A percentile compares a stretch with the other conserved stretches of the same genome.
Conservation (phyloP, 805 yeast genomes). For the Wickerhamia fluorescens region DNA sequence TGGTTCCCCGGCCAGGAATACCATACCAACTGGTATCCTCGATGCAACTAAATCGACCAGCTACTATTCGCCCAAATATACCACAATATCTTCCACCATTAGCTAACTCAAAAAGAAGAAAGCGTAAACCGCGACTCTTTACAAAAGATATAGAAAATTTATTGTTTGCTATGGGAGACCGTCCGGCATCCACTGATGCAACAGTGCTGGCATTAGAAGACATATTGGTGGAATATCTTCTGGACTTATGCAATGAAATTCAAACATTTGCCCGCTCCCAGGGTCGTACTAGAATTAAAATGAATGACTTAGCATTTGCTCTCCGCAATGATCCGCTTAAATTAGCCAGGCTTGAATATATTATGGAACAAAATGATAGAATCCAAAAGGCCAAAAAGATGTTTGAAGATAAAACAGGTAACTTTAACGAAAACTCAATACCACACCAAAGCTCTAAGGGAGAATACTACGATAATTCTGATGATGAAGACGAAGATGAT, state of each 20-base stretch:
- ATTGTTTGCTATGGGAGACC: conserved; percentile 35
- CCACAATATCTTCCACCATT: too few species aligned
- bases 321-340: conserved; percentile 36
- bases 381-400: conserved; percentile 35
- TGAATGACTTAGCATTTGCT: conserved; percentile 37
- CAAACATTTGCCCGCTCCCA: conserved; percentile 29
- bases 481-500: conserved; percentile 11
- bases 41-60: too few species aligned
- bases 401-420: conserved; percentile 24
- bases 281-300: conserved; percentile 31
- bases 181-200: conserved; percentile 31
- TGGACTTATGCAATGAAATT: conserved; percentile 27
- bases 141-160: conserved; percentile 36
- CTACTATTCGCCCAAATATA: too few species aligned
- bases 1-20: too few species aligned
- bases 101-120: too few species aligned
- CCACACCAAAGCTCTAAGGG: conserved; percentile 5
- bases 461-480: conserved; percentile 7
- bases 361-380: conserved; percentile 29
- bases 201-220: conserved; percentile 35
- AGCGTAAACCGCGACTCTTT: conserved; percentile 31
- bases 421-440: conserved; percentile 5
- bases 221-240: conserved; percentile 27
- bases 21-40: too few species aligned
- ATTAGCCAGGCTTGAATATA: conserved; percentile 34